Evolutionary conservation across 2,329 filamentous ascomycete genomes (phyloP), one percentile per base, ranked within the genome.

Genomic region (Chaetomiaceae sp.): DNA sequence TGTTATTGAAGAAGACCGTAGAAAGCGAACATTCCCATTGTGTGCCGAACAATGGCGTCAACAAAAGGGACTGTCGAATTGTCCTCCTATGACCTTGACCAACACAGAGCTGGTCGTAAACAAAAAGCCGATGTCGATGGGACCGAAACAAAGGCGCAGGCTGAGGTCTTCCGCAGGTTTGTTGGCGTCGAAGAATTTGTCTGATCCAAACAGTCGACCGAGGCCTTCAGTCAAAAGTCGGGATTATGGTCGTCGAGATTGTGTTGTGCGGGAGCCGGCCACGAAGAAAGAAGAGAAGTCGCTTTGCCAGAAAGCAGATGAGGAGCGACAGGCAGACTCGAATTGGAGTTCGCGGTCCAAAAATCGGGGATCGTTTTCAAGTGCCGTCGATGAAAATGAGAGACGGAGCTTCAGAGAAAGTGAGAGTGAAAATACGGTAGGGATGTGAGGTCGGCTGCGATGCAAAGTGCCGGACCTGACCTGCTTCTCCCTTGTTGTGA

Each of bases 1-100:
- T 54, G 45, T 50, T 53, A 54, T 55, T 53, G 40, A 43, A n/a
- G 17, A 39, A 37, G 19, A 7, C 14, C 12, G 36, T n/a, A 42
- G 22, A 36, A 47, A 39, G 19, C 27, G 31, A 44, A 54, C 53
- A 58, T 47, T 54, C 53, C 53, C 46, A 58, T 60, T 58, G 58
- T 54, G 31, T 37, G 51, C 31, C 36, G 23, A 20, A 56, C 51
- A 55, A 59, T 52, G 44, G 23, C 29, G 20, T 39, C 15, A 15
- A 47, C 40, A 33, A 46, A 56, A 37, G 40, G 27, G 38, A 20
- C 17, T 31, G 17, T 12, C 31, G 15, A 23, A 47, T 51, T 52
- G 31, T 40, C 27, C 51, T 56, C 48, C 11, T 43, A 29, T 44
- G 40, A 33, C 20, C 29, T 20, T 31, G 14, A 20, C 47, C 50